phyloP scores from a whole-genome alignment of 78 protist species.

The Dictyostelium capitatum region DNA sequence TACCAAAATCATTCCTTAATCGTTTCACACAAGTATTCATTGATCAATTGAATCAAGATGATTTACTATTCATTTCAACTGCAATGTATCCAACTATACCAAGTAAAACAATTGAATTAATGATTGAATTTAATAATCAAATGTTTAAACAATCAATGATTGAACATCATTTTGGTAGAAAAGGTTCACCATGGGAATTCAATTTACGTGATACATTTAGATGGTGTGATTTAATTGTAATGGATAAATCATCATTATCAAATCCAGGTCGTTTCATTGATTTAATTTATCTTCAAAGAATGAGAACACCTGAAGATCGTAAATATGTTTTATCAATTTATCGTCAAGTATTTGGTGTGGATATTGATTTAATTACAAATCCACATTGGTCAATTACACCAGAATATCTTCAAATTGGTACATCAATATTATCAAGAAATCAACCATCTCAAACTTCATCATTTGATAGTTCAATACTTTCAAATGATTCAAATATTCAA shows the following conservation, averaged over 20 bases:
- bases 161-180: constrained; percentile 62
- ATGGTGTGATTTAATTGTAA: constrained; percentile 93
- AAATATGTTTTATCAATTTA: constrained; percentile 52
- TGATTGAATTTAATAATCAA: constrained; percentile 88
- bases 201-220: constrained; percentile 98
- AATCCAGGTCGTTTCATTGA: constrained; percentile 81
- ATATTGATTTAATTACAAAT: too few relatives aligned
- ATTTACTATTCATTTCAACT: constrained; percentile 84
- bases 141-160: constrained; percentile 83
- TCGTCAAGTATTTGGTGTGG: constrained; percentile 42
- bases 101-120: background rate
- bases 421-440: constrained; percentile 14
- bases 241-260: background rate
- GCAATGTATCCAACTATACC: constrained; percentile 79
- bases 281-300: constrained; percentile 91
- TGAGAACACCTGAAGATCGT: constrained; percentile 93
- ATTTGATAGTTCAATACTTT: background rate
- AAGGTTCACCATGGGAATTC: constrained; percentile 99
- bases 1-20: constrained; percentile 99
- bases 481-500: background rate
- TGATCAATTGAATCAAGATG: constrained; percentile 83
- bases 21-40: constrained; percentile 97
- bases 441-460: background rate
- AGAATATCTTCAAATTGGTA: constrained; percentile 74
- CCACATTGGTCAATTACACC: constrained; percentile 73